Evolutionary conservation across 805 yeast genomes (phyloP).

Genomic region (Pichia californica): DNA sequence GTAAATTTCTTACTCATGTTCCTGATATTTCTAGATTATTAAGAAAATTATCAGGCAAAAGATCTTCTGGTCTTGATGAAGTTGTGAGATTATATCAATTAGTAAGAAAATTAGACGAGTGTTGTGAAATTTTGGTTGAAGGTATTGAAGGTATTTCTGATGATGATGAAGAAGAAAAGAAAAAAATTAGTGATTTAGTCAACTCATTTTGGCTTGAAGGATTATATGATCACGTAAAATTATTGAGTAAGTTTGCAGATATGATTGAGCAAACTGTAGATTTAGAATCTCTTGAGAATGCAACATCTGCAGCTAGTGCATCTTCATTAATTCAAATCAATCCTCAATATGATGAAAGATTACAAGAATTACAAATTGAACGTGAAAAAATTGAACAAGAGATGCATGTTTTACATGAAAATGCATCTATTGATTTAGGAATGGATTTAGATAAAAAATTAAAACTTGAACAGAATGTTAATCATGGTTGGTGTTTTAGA

Average conservation of each 20-base stretch:
- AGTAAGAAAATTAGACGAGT: constrained; percentile 61
- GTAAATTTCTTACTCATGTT: constrained; percentile 58
- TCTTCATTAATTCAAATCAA: constrained; percentile 55
- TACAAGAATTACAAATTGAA: constrained; percentile 52
- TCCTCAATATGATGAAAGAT: constrained; percentile 81
- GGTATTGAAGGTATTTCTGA: constrained; percentile 34
- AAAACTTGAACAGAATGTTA: constrained; percentile 80
- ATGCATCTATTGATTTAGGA: constrained; percentile 65
- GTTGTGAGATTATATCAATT: constrained; percentile 85
- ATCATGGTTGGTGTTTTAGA: constrained; percentile 92
- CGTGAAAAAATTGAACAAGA: constrained; percentile 48
- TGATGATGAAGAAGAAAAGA: constrained; percentile 9
- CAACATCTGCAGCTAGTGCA: constrained; percentile 41
- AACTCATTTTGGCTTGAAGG: constrained; percentile 52
- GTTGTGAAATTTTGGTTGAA: constrained; percentile 45
- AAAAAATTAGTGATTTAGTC: constrained; percentile 31
- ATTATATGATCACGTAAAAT: constrained; percentile 39
- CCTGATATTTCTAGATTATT: constrained; percentile 79
- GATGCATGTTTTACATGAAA: constrained; percentile 54
- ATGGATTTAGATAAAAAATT: constrained; percentile 84
- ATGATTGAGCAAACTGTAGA: constrained; percentile 91
- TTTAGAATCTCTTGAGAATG: constrained; percentile 69
- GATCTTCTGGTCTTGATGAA: constrained; percentile 61
- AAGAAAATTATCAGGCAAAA: constrained; percentile 49
- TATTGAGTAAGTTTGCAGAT: constrained; percentile 67